Evolutionary conservation across 768 basidiomycete species (phyloP), one percentile per base, ranked within the genome.

Genomic region (Gloeopeniophorella convolvens): DNA sequence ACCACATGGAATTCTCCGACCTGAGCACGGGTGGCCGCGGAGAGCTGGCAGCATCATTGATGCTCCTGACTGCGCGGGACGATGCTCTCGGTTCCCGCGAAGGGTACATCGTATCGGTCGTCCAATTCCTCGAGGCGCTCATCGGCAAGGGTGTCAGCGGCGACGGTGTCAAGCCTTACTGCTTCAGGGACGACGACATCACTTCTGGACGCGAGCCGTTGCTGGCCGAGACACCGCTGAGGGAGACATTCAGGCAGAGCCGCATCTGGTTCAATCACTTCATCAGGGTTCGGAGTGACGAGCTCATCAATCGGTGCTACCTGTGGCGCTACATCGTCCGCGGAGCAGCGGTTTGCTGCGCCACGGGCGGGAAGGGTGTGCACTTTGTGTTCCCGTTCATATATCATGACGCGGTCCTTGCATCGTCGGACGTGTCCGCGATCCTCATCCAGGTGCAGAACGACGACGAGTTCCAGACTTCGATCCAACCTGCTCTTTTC

Each of bases 191-290:
- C n/a, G n/a, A n/a, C n/a, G n/a, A n/a, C n/a, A n/a, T n/a, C n/a
- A n/a, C n/a, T n/a, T n/a, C n/a, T n/a, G n/a, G n/a, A n/a, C n/a
- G n/a, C n/a, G n/a, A n/a, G n/a, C n/a, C n/a, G n/a, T n/a, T n/a
- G n/a, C n/a, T n/a, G n/a, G n/a, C n/a, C n/a, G n/a, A n/a, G n/a
- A n/a, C n/a, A n/a, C n/a, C n/a, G n/a, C n/a, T n/a, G n/a, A n/a
- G n/a, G n/a, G n/a, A n/a, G n/a, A n/a, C n/a, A n/a, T n/a, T n/a
- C n/a, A n/a, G n/a, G n/a, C n/a, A n/a, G n/a, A n/a, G n/a, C n/a
- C n/a, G n/a, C 2, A 56, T 66, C 34, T 59, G 66, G 50, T 67
- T 67, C 60, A n/a, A n/a, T n/a, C n/a, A n/a, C n/a, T n/a, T n/a
- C n/a, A n/a, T n/a, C n/a, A n/a, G n/a, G n/a, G n/a, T 67, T 58